These are phyloP conservation scores for Pyricularia grisea DNA, from an alignment of 2,329 filamentous ascomycete genomes.

Conservation along the genomic window DNA sequence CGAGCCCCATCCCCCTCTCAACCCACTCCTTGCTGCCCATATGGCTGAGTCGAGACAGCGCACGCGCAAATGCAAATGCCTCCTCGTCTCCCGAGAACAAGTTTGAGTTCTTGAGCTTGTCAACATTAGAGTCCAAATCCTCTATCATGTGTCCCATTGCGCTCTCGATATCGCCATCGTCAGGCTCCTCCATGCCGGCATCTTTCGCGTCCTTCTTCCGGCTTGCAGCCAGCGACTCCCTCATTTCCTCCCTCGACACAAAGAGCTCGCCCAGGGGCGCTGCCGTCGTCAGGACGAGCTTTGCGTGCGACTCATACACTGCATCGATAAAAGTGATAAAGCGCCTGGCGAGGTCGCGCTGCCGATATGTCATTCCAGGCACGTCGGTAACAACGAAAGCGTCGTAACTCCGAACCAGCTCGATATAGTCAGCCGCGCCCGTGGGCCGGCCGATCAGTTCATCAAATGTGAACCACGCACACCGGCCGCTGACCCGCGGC, in stretches of 20 bases:
- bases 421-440: conserved; percentile 89
- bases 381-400: conserved; percentile 88
- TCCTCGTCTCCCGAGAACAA: conserved; percentile 95
- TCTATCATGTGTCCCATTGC: conserved; percentile 77
- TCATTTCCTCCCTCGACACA: conserved; percentile 61
- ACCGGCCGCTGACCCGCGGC: conserved; percentile 76
- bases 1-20: conserved; percentile 65
- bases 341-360: conserved; percentile 78
- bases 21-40: conserved; percentile 97
- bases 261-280: conserved; percentile 82
- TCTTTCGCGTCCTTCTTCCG: conserved; percentile 27
- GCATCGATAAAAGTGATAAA: conserved; percentile 99
- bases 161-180: conserved; percentile 43
- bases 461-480: conserved; percentile 86
- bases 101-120: conserved; percentile 72
- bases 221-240: conserved; percentile 42
- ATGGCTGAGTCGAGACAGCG: conserved; percentile 73
- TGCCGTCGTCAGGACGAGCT: conserved; percentile 84
- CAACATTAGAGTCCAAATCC: conserved; percentile 76
- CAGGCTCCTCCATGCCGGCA: neutral
- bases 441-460: conserved; percentile 84
- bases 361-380: conserved; percentile 79
- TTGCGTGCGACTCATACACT: conserved; percentile 87
- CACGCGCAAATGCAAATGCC: conserved; percentile 88
- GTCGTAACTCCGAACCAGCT: conserved; percentile 82